phyloP scores from a whole-genome alignment of 2,329 filamentous ascomycete species.

The Decorospora gaudefroyi region DNA sequence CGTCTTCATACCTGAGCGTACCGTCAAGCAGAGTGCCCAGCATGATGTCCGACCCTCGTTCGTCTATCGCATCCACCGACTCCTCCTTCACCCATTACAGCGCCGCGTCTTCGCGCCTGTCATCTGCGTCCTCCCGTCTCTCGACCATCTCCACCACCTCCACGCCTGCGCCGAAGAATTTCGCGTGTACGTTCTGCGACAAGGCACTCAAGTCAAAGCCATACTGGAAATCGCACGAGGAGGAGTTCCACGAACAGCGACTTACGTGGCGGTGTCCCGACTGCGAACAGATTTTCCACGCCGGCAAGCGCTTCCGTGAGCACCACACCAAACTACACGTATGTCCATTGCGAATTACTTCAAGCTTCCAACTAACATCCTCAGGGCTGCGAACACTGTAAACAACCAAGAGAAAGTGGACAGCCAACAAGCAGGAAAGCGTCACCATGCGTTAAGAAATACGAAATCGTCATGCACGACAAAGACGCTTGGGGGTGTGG shows the following conservation, averaged over 20 bases:
- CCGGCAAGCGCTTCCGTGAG: slow-evolving; percentile 69
- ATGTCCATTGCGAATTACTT: slow-evolving; percentile 35
- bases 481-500: slow-evolving; percentile 71
- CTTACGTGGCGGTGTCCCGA: slow-evolving; percentile 70
- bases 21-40: slow-evolving; percentile 47
- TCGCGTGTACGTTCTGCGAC: slow-evolving; percentile 58
- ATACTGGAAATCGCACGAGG: slow-evolving; percentile 72
- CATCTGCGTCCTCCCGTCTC: slow-evolving; percentile 45
- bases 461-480: slow-evolving; percentile 58
- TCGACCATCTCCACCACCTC: slow-evolving; percentile 44
- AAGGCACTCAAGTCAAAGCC: slow-evolving; percentile 70
- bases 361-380: slow-evolving; percentile 18
- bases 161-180: slow-evolving; percentile 45
- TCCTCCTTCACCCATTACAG: slow-evolving; percentile 47
- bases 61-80: slow-evolving; percentile 47
- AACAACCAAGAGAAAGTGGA: slow-evolving; percentile 62
- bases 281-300: slow-evolving; percentile 70
- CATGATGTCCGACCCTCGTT: slow-evolving; percentile 46
- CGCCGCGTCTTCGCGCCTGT: slow-evolving; percentile 45
- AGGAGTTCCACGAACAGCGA: slow-evolving; percentile 70
- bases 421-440: slow-evolving; percentile 61
- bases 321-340: slow-evolving; percentile 68
- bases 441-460: slow-evolving; percentile 47
- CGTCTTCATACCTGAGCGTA: slow-evolving; percentile 46
- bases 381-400: slow-evolving; percentile 64